Evolutionary conservation across 2,329 filamentous ascomycete species (phyloP), one percentile per base, ranked within the genome.

Genomic region (Colletotrichum sp.): DNA sequence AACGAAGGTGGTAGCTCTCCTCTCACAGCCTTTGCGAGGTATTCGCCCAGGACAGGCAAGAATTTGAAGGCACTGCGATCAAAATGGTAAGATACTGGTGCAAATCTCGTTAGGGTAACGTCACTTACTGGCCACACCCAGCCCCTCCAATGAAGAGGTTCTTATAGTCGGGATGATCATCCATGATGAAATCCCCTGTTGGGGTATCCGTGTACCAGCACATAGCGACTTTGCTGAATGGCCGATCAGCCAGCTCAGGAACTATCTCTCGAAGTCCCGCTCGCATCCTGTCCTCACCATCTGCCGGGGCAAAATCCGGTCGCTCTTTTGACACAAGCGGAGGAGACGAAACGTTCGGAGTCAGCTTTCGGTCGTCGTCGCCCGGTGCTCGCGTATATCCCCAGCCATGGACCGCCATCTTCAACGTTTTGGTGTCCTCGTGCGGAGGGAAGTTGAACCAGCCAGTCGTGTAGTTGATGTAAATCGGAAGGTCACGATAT

Each of bases 191-290:
- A 77, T 93, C 89, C 1, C 90, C 91, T 13, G 87, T 87, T 0
- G 91, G 90, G 75, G 92, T 93, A 82, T 93, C 92, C 10, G 89
- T 91, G 79, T 93, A 93, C 92, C 92, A 93, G 79, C 92, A 93
- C 60, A 93, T 83, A 6, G 90, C 84, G 6, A 87, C 88, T n/a
- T 85, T 83, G n/a, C 84, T 81, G 83, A 92, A 92, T 1, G 87
- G 86, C 6, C 90, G 84, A 1, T 89, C 86, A 2, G 84, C 87
- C 71, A 93, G 86, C 15, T 86, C 84, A 0, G 92, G 91, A 3
- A 93, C 85, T 69, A 92, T 86, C 57, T 90, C 86, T 21, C 82
- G 81, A 21, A 93, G 80, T 2, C 89, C 91, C 2, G 84, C 81
- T 1, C 90, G 86, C 75, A 91, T 88, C 5, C 86, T 89, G 24